phyloP scores from a whole-genome alignment of 202 grass and related monocot species.

The Brachypodium distachyon region DNA sequence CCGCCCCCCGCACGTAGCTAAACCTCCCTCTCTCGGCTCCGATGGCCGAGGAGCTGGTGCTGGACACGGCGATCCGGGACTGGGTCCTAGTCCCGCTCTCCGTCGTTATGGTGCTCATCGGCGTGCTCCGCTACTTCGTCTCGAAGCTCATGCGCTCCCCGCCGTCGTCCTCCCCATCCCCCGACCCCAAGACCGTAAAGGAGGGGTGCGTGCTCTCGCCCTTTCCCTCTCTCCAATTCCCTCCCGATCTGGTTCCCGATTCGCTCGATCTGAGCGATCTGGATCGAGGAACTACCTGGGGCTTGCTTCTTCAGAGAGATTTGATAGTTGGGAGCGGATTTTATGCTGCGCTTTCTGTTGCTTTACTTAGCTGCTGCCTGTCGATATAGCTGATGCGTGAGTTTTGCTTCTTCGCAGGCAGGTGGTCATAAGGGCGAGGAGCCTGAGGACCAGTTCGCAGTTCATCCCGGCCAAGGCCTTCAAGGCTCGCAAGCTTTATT shows the following conservation, averaged over 20 bases:
- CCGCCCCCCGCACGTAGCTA: not conserved
- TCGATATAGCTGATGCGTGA: not conserved
- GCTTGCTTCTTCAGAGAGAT: not conserved
- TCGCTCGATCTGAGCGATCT: conserved; percentile 29
- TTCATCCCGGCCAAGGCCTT: conserved; percentile 84
- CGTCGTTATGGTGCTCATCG: conserved; percentile 95
- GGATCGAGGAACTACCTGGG: not conserved
- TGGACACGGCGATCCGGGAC: conserved; percentile 90
- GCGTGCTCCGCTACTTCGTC: conserved; percentile 94
- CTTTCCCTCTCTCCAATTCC: not conserved
- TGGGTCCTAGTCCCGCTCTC: conserved; percentile 95
- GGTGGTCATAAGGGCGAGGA: conserved; percentile 80
- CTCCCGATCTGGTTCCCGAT: conserved; percentile 10
- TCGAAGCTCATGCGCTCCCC: conserved; percentile 87
- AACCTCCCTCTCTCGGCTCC: not conserved
- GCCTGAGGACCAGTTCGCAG: conserved; percentile 57
- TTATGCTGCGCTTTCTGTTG: not conserved
- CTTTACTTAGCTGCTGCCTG: not conserved
- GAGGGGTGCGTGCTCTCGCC: conserved; percentile 43
- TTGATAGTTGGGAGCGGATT: not conserved
- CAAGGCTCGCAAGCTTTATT: conserved; percentile 69
- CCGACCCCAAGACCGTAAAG: conserved; percentile 66
- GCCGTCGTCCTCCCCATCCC: conserved; percentile 18
- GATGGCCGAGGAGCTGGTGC: conserved; percentile 90
- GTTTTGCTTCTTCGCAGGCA: conserved; percentile 49